These are phyloP conservation scores for Scenedesmus sp. DNA, from an alignment of 163 green algal species.

Conservation along the genomic window DNA sequence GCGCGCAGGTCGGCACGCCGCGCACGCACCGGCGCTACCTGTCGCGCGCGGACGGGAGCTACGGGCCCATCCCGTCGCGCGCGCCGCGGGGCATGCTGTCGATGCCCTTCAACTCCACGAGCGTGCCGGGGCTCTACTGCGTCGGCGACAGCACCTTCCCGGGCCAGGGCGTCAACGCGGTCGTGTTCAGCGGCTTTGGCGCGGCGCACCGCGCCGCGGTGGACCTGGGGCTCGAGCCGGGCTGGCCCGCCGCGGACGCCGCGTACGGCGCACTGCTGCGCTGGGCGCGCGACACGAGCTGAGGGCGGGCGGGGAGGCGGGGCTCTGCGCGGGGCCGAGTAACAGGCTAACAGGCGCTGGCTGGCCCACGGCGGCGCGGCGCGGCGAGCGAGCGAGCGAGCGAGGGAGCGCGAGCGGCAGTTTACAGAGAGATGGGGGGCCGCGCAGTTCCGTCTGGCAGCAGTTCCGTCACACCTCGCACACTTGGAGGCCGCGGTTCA, in stretches of 20 bases:
- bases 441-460: too few relatives aligned
- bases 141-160: conserved; percentile 97
- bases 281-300: conserved; percentile 49
- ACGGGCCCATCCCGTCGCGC: conserved; percentile 92
- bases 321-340: neutral
- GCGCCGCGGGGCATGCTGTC: conserved; percentile 90
- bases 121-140: conserved; percentile 86
- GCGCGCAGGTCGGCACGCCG: conserved; percentile 85
- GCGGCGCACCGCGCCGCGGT: conserved; percentile 82
- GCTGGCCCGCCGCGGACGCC: conserved; percentile 57
- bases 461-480: too few relatives aligned
- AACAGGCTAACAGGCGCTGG: neutral
- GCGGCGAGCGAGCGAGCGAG: too few relatives aligned
- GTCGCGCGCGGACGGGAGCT: conserved; percentile 89
- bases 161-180: conserved; percentile 96
- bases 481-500: too few relatives aligned
- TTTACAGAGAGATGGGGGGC: too few relatives aligned
- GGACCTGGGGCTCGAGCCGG: conserved; percentile 59
- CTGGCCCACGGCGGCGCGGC: too few relatives aligned
- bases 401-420: too few relatives aligned
- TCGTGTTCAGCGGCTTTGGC: conserved; percentile 97
- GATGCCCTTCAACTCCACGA: conserved; percentile 94
- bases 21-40: conserved; percentile 93
- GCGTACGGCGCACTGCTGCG: conserved; percentile 49
- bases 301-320: too few relatives aligned